A percentile compares a stretch with the other conserved stretches of the same genome.
These are phyloP conservation scores for Colletotrichum salicis DNA, from an alignment of 2,329 filamentous ascomycete species.

Conservation along the genomic window DNA sequence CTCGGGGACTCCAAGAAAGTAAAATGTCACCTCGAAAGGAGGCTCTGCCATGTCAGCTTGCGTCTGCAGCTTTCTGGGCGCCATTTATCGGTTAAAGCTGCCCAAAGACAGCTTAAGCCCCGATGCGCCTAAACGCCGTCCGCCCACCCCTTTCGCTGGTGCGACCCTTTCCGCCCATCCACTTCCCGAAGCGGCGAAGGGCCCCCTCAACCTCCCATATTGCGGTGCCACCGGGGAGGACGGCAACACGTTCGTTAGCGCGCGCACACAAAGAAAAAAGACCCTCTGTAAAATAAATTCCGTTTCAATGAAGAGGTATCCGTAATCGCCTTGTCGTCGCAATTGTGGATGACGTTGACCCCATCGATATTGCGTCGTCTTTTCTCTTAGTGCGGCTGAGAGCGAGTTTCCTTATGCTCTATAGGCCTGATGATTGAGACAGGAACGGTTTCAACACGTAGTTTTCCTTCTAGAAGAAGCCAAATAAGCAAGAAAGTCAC, in stretches of 20 bases:
- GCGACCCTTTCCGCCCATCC: constrained; percentile 6
- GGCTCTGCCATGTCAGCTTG: constrained; percentile 18
- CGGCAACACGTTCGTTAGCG: constrained; percentile 11
- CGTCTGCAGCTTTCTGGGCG: constrained; percentile 13
- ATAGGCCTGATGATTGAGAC: neutral
- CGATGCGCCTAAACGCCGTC: neutral
- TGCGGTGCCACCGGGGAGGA: constrained; percentile 13
- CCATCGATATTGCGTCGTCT: neutral
- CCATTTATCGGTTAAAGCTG: constrained; percentile 33
- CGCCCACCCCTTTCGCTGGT: neutral
- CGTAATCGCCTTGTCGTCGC: neutral
- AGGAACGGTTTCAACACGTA: constrained; percentile 10
- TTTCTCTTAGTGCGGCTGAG: constrained; percentile 1
- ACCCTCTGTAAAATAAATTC: neutral
- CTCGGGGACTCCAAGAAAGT: neutral
- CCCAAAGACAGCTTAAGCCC: neutral
- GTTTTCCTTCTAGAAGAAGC: neutral
- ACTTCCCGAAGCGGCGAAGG: constrained; percentile 12
- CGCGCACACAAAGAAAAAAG: no score
- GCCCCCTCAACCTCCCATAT: neutral
- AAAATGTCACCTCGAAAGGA: neutral
- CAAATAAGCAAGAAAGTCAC: neutral
- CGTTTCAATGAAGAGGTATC: constrained; percentile 17
- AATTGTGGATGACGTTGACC: constrained; percentile 2
- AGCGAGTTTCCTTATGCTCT: neutral